These are phyloP conservation scores for Erythrophleum ivorense DNA, from an alignment of 331 rosid species.

Conservation along the genomic window DNA sequence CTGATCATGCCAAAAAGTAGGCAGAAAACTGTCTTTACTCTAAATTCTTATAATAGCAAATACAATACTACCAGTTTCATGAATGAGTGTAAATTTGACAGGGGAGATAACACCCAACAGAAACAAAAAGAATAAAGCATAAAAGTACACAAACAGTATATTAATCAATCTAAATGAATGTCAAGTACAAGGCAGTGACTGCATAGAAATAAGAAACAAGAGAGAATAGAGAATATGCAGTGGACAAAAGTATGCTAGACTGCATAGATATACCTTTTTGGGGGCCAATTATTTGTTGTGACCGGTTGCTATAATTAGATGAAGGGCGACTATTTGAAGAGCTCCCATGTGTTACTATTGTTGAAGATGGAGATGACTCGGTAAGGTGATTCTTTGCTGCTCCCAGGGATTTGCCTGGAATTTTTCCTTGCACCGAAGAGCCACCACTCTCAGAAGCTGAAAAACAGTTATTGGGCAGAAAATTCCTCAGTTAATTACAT, in stretches of 20 bases:
- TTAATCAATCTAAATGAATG: conserved; percentile 13
- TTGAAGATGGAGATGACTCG: conserved; percentile 56
- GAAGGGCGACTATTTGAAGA: conserved; percentile 71
- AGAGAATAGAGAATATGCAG: conserved; percentile 21
- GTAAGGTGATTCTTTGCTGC: conserved; percentile 56
- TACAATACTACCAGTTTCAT: not conserved
- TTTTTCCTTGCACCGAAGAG: conserved; percentile 63
- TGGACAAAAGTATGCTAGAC: conserved; percentile 23
- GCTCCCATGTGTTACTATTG: conserved; percentile 58
- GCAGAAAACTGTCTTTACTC: not conserved
- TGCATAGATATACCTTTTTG: conserved; percentile 70
- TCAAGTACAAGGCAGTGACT: not conserved
- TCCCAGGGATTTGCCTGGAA: conserved; percentile 64
- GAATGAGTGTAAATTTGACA: not conserved
- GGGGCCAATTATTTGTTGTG: conserved; percentile 66
- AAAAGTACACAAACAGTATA: not conserved
- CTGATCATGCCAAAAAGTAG: not conserved
- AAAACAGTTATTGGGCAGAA: conserved; percentile 35
- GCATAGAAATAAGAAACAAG: conserved; percentile 7
- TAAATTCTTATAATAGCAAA: not conserved
- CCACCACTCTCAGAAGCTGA: conserved; percentile 64
- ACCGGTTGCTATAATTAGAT: conserved; percentile 73
- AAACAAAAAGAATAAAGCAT: conserved; percentile 14
- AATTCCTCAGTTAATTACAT: conserved; percentile 29
- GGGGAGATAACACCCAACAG: not conserved